Percentiles rank a stretch among this genome's conserved stretches.
Conservation (phyloP, 306 rosid genomes). For the Quercus dentata region DNA sequence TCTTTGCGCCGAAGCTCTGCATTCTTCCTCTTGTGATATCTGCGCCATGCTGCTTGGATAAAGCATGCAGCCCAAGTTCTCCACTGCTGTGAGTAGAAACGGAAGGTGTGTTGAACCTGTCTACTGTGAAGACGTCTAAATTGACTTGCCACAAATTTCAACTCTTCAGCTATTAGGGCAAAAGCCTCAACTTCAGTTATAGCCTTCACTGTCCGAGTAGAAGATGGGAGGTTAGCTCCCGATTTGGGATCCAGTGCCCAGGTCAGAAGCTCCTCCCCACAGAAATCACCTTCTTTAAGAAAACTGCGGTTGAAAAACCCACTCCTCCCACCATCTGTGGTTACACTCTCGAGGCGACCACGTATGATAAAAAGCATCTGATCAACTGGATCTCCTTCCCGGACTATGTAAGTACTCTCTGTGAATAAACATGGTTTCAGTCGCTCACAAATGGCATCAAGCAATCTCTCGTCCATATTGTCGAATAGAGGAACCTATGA, state of each 20-base stretch:
- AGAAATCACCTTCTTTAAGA: constrained; percentile 83
- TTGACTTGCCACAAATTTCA: constrained; percentile 94
- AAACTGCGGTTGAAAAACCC: constrained; percentile 91
- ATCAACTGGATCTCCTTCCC: constrained; percentile 98
- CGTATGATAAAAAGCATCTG: constrained; percentile 98
- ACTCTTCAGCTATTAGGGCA: constrained; percentile 85
- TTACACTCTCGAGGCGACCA: constrained; percentile 95
- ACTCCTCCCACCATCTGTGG: constrained; percentile 96
- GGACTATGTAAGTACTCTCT: constrained; percentile 77
- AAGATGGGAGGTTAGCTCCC: constrained; percentile 89
- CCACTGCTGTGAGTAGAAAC: constrained; percentile 98
- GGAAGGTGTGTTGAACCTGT: constrained; percentile 98
- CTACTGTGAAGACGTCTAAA: constrained; percentile 98
- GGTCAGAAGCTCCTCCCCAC: constrained; percentile 97
- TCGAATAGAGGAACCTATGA: constrained; percentile 92
- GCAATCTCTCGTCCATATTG: constrained; percentile 93
- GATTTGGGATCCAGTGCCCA: constrained; percentile 99
- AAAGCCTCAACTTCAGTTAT: constrained; percentile 90
- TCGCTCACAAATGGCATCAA: constrained; percentile 97
- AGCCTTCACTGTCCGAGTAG: constrained; percentile 87
- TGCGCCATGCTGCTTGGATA: constrained; percentile 99
- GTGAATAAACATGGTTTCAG: constrained; percentile 86
- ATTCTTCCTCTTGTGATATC: constrained; percentile 76
- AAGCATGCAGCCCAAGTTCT: constrained; percentile 99
- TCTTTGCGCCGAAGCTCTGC: constrained; percentile 80